Evolutionary conservation across 2,329 filamentous ascomycete species (phyloP), one percentile per base, ranked within the genome.

Genomic region (Chaetomium sp.): DNA sequence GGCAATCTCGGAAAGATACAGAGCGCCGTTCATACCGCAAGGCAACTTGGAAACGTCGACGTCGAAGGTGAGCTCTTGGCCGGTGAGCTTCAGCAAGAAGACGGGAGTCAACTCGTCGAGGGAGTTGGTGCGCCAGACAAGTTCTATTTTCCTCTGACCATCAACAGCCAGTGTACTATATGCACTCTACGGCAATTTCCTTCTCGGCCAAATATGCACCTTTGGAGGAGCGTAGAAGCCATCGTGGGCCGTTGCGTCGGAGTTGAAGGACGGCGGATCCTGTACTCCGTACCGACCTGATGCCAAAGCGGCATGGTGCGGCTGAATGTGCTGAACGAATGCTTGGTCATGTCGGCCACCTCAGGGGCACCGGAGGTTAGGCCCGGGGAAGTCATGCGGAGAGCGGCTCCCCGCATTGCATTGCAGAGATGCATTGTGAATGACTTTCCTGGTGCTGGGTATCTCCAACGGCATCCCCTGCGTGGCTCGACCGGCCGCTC

Each of bases 21-120:
- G 75, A 19, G 86, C 86, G 62, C 85, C 85, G 75, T 89, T 89
- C 70, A 89, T 77, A 67, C 87, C 87, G 71, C 87, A 89, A 53
- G 83, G 82, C 29, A 88, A 78, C 68, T 82, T 80, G 53, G 85
- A 86, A 56, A 87, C 80, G 73, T 89, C 85, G 16, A 88, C 85
- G 62, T 88, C 85, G 63, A 89, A 87, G 16, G 83, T 83, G 72
- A 89, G 83, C 73, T 89, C 87, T 70, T 83, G 77, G 75, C 83
- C 83, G 58, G 83, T 78, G 56, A 88, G 77, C 66, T 83, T 78
- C 74, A 88, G 81, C 69, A 82, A n/a, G n/a, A n/a, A n/a, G n/a
- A n/a, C n/a, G n/a, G n/a, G n/a, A n/a, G n/a, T n/a, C 35, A 38
- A 38, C 13, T 38, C 35, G 35, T 38, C 35, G 13, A 38, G 35